These are phyloP conservation scores for Cryptococcus sp. DNA, from an alignment of 1,284 basidiomycete genomes.

Conservation along the genomic window DNA sequence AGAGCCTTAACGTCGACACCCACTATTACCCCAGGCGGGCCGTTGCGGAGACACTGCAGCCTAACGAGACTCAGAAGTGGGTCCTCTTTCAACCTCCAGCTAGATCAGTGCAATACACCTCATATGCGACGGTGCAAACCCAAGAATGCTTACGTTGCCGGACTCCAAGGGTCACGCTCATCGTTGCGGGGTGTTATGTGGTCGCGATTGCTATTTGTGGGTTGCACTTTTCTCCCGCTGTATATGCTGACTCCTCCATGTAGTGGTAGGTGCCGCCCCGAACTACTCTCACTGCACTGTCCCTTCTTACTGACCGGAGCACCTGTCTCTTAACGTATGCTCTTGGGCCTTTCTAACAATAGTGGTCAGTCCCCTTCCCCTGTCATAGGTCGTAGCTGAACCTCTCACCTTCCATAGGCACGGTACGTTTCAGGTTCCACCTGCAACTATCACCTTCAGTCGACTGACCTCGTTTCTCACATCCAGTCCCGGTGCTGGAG, in stretches of 20 bases:
- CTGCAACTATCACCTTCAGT: no score
- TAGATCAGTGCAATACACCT: no score
- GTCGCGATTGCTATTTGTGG: conserved; percentile 43
- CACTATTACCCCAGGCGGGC: conserved; percentile 4
- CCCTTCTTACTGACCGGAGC: not conserved
- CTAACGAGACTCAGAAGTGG: conserved; percentile 4
- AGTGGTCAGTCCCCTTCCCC: no score
- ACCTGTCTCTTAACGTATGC: no score
- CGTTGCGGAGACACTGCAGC: not conserved
- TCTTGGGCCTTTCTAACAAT: no score
- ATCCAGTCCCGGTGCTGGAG: conserved; percentile 43
- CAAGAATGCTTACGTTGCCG: not conserved
- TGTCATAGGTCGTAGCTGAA: not conserved
- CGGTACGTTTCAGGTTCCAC: conserved; percentile 31
- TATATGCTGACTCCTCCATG: not conserved
- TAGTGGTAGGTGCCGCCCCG: not conserved
- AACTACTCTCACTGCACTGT: not conserved
- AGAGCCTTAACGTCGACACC: not conserved
- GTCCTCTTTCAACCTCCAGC: not conserved
- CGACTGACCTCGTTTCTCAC: no score
- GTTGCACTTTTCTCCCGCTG: conserved; percentile 6
- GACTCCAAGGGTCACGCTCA: conserved; percentile 39
- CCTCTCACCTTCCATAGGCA: conserved; percentile 16
- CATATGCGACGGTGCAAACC: no score
- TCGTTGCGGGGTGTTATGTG: conserved; percentile 44